Evolutionary conservation across 139 green algal genomes (phyloP).

Genomic region (Coccomyxa sp.): DNA sequence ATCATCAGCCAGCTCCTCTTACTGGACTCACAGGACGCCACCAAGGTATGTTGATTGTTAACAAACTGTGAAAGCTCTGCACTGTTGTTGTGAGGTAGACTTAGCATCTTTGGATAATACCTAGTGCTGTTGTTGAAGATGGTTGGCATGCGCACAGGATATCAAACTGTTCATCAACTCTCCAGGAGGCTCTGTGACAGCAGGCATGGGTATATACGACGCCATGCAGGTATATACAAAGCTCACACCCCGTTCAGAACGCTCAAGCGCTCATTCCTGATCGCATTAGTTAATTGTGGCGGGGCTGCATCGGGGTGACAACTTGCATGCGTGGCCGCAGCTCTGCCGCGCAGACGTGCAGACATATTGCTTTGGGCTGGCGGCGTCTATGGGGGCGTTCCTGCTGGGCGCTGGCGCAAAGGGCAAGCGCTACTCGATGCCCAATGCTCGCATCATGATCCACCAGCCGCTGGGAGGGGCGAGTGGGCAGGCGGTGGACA

Average conservation of each 20-base stretch:
- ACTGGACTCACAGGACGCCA: slow-evolving; percentile 90
- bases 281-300: no score
- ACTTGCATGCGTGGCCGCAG: not conserved
- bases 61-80: not conserved
- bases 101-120: no score
- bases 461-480: slow-evolving; percentile 98
- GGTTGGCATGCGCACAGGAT: slow-evolving; percentile 47
- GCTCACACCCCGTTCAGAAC: not conserved
- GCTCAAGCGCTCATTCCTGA: no score
- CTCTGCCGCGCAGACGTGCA: slow-evolving; percentile 42
- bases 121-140: no score
- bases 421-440: slow-evolving; percentile 96
- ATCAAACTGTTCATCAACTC: slow-evolving; percentile 99
- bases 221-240: slow-evolving; percentile 79
- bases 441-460: slow-evolving; percentile 99
- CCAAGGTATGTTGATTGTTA: slow-evolving; percentile 44
- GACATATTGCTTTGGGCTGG: slow-evolving; percentile 98
- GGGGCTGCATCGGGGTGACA: no score
- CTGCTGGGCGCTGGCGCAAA: slow-evolving; percentile 86
- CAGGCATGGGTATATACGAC: slow-evolving; percentile 98
- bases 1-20: slow-evolving; percentile 96
- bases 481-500: slow-evolving; percentile 81
- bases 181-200: slow-evolving; percentile 94
- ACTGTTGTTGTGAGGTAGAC: no score
- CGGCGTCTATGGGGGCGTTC: slow-evolving; percentile 99